phyloP scores from a whole-genome alignment of 139 green algal species.

The Haematococcus lacustris region DNA sequence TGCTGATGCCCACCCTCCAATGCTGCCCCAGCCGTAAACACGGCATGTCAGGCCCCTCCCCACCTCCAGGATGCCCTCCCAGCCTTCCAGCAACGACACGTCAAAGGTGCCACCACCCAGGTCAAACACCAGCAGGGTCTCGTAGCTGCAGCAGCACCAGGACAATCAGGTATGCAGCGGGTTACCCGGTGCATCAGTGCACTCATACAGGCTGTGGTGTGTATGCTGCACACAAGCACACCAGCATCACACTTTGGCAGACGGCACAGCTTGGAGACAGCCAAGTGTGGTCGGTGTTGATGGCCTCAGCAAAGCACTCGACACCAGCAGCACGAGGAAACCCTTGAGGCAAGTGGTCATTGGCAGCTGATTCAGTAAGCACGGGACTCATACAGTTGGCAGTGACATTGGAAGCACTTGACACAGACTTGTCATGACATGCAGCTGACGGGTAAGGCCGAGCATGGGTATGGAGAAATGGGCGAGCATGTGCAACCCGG shows the following conservation, averaged over 20 bases:
- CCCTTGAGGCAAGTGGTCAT: too few relatives aligned
- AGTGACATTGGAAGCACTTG: too few relatives aligned
- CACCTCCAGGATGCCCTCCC: conserved; percentile 63
- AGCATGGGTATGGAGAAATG: too few relatives aligned
- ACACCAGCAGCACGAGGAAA: too few relatives aligned
- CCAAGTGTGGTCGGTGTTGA: background rate
- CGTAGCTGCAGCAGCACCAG: conserved; percentile 10
- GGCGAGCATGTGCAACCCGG: too few relatives aligned
- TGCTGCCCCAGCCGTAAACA: too few relatives aligned
- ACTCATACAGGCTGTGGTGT: background rate
- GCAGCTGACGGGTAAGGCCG: too few relatives aligned
- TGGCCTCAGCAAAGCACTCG: too few relatives aligned
- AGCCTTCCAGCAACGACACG: conserved; percentile 67
- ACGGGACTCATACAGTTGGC: too few relatives aligned
- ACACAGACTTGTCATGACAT: too few relatives aligned
- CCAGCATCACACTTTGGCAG: background rate
- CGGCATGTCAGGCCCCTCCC: background rate
- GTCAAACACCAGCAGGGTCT: conserved; percentile 77
- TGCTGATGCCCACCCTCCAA: too few relatives aligned
- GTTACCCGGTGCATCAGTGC: background rate
- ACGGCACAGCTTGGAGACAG: background rate
- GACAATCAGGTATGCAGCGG: background rate
- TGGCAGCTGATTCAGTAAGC: too few relatives aligned
- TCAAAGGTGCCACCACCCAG: conserved; percentile 79
- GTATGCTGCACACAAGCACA: background rate